Evolutionary conservation across 2,329 filamentous ascomycete species (phyloP).

Genomic region (Magnaporthiopsis rhizophila): DNA sequence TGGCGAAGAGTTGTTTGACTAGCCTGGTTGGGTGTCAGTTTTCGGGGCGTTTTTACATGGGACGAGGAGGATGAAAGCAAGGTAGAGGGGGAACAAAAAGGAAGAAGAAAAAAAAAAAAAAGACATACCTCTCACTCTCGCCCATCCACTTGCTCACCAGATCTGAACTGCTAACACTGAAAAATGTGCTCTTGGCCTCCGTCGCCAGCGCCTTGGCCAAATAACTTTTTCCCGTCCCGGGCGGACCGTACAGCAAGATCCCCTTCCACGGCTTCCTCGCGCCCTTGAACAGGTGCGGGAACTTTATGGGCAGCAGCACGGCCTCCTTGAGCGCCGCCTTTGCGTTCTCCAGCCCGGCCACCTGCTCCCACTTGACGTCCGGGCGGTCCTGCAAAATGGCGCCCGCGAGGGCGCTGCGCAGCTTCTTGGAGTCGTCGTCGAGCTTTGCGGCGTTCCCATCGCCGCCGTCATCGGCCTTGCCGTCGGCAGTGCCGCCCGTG

Average conservation of each 20-base stretch:
- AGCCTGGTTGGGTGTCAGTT: slow-evolving; percentile 44
- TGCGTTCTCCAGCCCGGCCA: slow-evolving; percentile 85
- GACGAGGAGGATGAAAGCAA: background rate
- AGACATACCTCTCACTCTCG: slow-evolving; percentile 81
- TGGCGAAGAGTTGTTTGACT: slow-evolving; percentile 93
- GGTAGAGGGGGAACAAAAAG: too few relatives aligned
- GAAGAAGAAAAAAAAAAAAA: background rate
- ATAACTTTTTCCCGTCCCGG: slow-evolving; percentile 96
- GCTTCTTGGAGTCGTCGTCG: slow-evolving; percentile 92
- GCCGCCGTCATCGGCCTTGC: slow-evolving; percentile 38
- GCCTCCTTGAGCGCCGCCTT: slow-evolving; percentile 98
- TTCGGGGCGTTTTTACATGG: background rate
- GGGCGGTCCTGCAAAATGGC: slow-evolving; percentile 93
- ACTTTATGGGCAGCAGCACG: slow-evolving; percentile 95
- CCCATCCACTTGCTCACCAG: slow-evolving; percentile 99
- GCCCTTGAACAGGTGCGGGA: slow-evolving; percentile 90
- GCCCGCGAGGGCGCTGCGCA: slow-evolving; percentile 81
- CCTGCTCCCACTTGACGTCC: slow-evolving; percentile 96
- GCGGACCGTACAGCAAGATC: slow-evolving; percentile 90
- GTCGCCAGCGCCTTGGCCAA: slow-evolving; percentile 95
- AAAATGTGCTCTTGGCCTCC: slow-evolving; percentile 98
- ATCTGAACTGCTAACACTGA: slow-evolving; percentile 95
- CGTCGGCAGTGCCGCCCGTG: slow-evolving; percentile 53
- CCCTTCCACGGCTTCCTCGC: slow-evolving; percentile 98
- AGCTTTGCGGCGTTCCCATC: slow-evolving; percentile 51